A percentile compares a stretch with the other conserved stretches of the same genome.
Evolutionary conservation across 2,329 filamentous ascomycete genomes (phyloP).

Genomic region (Ophiostoma perfectum): DNA sequence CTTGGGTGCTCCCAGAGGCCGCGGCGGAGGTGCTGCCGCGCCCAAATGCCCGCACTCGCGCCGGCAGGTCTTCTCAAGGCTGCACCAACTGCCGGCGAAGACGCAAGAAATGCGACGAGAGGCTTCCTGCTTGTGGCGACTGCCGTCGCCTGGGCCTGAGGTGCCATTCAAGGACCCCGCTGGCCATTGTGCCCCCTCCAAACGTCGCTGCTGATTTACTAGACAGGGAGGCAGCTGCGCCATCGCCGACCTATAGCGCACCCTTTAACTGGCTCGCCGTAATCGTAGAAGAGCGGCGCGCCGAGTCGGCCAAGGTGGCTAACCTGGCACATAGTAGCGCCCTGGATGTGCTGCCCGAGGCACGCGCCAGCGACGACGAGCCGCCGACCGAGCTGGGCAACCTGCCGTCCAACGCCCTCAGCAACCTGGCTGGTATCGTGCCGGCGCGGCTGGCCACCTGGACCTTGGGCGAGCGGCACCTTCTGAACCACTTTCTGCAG

Average conservation of each 20-base stretch:
- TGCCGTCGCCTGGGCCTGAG: not conserved
- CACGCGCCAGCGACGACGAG: not conserved
- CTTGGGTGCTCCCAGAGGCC: too few relatives aligned
- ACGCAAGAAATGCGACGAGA: not conserved
- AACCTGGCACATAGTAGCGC: not conserved
- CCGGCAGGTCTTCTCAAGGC: not conserved
- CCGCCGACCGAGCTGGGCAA: not conserved
- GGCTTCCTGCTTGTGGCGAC: not conserved
- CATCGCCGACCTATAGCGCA: not conserved
- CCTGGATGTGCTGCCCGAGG: not conserved
- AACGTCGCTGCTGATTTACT: too few relatives aligned
- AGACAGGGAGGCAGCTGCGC: too few relatives aligned
- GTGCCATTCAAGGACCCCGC: not conserved
- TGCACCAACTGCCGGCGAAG: not conserved
- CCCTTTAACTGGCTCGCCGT: not conserved
- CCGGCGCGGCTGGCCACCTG: not conserved
- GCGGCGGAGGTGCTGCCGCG: too few relatives aligned
- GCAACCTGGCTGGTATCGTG: not conserved
- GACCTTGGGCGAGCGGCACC: not conserved
- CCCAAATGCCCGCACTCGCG: too few relatives aligned
- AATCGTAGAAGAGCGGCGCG: not conserved
- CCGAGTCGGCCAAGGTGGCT: too few relatives aligned
- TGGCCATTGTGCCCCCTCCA: too few relatives aligned
- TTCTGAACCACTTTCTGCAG: not conserved
- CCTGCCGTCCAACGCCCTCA: not conserved